Base-by-base conservation (phyloP, 495 filamentous ascomycete genomes). In the Mytilinidion resinicola region DNA sequence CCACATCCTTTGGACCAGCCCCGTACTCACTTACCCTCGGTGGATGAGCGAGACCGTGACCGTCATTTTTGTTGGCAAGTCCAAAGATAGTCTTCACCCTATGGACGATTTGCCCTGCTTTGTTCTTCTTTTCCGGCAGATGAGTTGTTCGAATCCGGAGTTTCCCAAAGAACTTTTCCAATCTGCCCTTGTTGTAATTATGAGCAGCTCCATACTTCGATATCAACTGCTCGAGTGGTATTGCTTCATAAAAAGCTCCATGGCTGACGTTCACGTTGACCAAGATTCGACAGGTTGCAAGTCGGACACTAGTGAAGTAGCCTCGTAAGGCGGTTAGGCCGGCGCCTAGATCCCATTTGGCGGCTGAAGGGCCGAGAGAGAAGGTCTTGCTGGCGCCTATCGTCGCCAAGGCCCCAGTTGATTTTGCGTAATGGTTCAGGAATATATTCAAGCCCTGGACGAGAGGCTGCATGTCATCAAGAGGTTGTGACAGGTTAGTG, bases 401-500 rank as follows among this genome's bases (percentile, higher is more conserved):
- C 41, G 57, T 55, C 21, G 57, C 57, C 37, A 54, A 37, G 50
- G 47, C 54, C 30, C 38, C 44, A 12, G 50, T 48, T 9, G 57
- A 54, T 34, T 61, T 10, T 55, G 51, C n/a, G 64, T 51, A 7
- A 76, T 71, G 53, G 74, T 76, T 19, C 36, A 71, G 57, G 54
- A 82, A 68, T 37, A 83, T 79, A 59, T 85, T 85, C 53, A 84
- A 64, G 0, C 77, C 74, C 55, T 80, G 75, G 0, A 80, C 58
- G n/a, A 72, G n/a, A 17, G 64, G 48, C 0, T 53, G 60, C 41
- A 61, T 67, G 34, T 57, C 57, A 3, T 34, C 55, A 47, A 64
- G 70, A 1, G 9, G 25, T n/a, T 63, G 55, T 20, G 53, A 53
- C 17, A 53, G 10, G 19, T 48, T 25, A 9, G 62, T 55, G 35